phyloP scores from a whole-genome alignment of 768 basidiomycete genomes.

The Termitomyces sp. region DNA sequence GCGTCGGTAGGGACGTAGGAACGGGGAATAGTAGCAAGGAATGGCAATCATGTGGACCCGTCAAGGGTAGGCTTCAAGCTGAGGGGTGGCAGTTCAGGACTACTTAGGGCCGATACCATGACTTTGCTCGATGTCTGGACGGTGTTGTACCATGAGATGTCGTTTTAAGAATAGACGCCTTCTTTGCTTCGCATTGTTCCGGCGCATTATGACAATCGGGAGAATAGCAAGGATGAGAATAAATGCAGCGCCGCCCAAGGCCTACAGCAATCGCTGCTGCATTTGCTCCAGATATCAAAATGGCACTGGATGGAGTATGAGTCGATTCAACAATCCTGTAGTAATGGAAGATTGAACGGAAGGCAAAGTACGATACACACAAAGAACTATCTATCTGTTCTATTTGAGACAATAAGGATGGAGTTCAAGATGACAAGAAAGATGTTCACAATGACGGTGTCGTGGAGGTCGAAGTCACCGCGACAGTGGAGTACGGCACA shows the following conservation, averaged over 20 bases:
- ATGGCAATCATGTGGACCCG: neutral
- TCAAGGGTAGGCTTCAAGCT: conserved; percentile 1
- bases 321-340: neutral
- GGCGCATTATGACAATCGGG: conserved; percentile 4
- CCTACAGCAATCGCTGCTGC: conserved; percentile 11
- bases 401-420: neutral
- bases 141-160: conserved; percentile 14
- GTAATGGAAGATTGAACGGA: neutral
- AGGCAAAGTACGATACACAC: neutral
- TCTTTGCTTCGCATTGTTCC: neutral
- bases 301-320: neutral
- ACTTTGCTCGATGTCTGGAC: conserved; percentile 7
- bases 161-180: conserved; percentile 12
- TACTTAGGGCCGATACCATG: neutral
- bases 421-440: neutral
- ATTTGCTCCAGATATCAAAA: neutral
- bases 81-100: neutral
- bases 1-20: too few species aligned
- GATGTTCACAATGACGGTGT: neutral
- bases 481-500: too few species aligned
- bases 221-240: conserved; percentile 6
- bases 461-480: neutral
- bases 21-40: neutral
- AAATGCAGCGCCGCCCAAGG: conserved; percentile 9
- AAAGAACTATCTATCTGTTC: too few species aligned